Conservation (phyloP, 169 alveolate genomes). For the Toxoplasma gondii region DNA sequence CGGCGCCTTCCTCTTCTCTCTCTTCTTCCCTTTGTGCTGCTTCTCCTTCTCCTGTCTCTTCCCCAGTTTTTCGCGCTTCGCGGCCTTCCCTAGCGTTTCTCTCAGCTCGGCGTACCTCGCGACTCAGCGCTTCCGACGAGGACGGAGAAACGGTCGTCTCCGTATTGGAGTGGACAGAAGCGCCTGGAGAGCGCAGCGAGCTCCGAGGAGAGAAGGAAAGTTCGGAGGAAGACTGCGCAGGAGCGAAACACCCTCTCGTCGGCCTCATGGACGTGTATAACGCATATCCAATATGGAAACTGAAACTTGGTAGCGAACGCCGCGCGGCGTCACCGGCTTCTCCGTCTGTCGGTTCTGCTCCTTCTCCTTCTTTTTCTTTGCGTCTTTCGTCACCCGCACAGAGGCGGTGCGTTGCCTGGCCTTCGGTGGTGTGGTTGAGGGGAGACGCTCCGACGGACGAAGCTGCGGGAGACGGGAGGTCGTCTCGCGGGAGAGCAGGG, state of each 20-base stretch:
- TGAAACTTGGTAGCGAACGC: neutral
- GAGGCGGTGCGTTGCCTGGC: neutral
- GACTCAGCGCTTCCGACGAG: neutral
- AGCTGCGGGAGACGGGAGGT: neutral
- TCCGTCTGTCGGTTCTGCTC: no score
- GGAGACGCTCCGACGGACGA: neutral
- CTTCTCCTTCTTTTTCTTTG: neutral
- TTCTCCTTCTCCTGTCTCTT: neutral
- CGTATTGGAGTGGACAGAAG: constrained; percentile 2
- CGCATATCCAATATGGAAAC: neutral
- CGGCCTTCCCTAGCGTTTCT: neutral
- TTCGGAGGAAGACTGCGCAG: neutral
- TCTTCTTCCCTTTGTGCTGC: neutral
- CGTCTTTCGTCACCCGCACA: neutral
- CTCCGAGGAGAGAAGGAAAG: neutral
- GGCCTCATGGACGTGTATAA: constrained; percentile 24
- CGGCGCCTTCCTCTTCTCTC: neutral
- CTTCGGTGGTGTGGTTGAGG: constrained; percentile 5
- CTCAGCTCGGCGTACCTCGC: neutral
- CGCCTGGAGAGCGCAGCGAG: neutral
- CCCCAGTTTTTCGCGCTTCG: neutral
- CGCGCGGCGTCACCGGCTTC: neutral
- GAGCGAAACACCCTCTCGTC: neutral
- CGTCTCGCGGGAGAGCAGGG: neutral
- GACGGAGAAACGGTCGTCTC: neutral